Evolutionary conservation across 1,139 yeast genomes (phyloP), one percentile per base, ranked within the genome.

Genomic region (Hansenula lynferdii): DNA sequence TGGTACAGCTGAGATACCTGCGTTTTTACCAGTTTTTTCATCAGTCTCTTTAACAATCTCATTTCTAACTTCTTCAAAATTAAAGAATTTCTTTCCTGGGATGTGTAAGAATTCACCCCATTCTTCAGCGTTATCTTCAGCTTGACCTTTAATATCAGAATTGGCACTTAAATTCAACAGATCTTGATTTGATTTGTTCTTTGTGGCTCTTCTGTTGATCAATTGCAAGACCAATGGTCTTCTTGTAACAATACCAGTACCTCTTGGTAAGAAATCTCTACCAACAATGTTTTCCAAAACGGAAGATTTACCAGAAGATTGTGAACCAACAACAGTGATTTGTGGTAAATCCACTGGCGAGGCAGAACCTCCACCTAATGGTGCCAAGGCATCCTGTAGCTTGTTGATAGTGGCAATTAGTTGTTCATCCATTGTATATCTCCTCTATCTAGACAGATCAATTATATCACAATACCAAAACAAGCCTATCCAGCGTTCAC

Each of bases 91-190:
- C 68, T 85, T 86, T 47, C 84, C 85, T 35, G 97, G 97, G 42
- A 90, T 62, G 61, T 92, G 98, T 51, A 92, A 75, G 61, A 92
- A 92, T 64, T 92, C 98, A 49, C 98, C 98, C 97, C 97, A 92
- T 67, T 92, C 98, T 48, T 86, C 94, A 35, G 75, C 76, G 57
- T 89, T 89, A 61, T 86, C 85, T 59, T 86, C 96, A 52, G 67
- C 50, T 49, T 64, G 69, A 19, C 59, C 58, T 11, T 46, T 38
- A 11, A 42, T 41, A 18, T 42, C 38, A 10, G 35, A 33, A 18
- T 39, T 35, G 14, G 42, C 46, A 14, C 56, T 48, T 39, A 70
- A 49, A 43, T 69, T 69, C 19, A 70, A 50, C 41, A 71, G 51
- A 36, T 68, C 70, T 31, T 57, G 49, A 15, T 60, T 47, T 14